These are phyloP conservation scores for Hyaloscypha bicolor DNA, from an alignment of 495 filamentous ascomycete species.

Conservation along the genomic window DNA sequence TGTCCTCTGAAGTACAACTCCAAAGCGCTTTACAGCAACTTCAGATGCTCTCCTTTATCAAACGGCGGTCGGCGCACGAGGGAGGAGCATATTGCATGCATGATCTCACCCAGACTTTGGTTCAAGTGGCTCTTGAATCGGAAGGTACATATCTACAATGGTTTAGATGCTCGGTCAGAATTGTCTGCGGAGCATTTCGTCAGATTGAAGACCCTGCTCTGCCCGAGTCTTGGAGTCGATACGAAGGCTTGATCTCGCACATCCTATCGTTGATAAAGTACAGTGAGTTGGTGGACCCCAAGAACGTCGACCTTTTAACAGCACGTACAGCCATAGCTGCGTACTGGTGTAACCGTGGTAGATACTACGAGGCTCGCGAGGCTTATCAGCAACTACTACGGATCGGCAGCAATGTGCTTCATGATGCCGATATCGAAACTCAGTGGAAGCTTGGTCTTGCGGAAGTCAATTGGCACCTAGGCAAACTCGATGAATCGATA, in stretches of 20 bases:
- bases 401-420: conserved; percentile 4
- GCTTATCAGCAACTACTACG: neutral
- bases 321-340: neutral
- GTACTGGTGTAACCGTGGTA: neutral
- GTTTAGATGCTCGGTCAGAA: neutral
- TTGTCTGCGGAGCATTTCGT: neutral
- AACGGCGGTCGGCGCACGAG: neutral
- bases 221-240: neutral
- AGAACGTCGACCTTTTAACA: neutral
- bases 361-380: neutral
- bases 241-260: neutral
- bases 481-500: too few relatives aligned
- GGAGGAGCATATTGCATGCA: neutral
- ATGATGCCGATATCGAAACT: too few relatives aligned
- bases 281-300: neutral
- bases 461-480: too few relatives aligned
- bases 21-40: neutral
- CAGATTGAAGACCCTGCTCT: neutral
- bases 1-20: neutral
- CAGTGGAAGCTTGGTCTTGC: too few relatives aligned
- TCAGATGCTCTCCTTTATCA: neutral
- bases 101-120: neutral
- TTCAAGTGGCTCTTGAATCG: neutral
- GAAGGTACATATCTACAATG: neutral
- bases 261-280: neutral